Evolutionary conservation across 495 filamentous ascomycete species (phyloP), one percentile per base, ranked within the genome.

Genomic region (Trichoderma erinaceum): DNA sequence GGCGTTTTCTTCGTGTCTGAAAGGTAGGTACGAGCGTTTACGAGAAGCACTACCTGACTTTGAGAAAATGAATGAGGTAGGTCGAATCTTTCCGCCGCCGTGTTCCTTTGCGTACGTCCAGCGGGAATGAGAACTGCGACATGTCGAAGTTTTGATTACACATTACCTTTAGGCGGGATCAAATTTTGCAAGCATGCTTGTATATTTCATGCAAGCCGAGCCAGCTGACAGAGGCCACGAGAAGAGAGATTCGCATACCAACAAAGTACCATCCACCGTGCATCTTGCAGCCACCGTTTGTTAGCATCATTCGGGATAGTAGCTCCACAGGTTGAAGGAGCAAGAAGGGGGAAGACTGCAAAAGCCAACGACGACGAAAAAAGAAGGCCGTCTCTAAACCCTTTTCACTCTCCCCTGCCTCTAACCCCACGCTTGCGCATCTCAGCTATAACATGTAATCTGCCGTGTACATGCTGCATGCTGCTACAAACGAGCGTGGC

Each of bases 371-470:
- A 5, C 35, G 8, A 25, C n/a, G 5, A 21, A 1, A 52, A 10
- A 23, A 21, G 4, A 10, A 23, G 4, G n/a, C 48, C 48, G 25
- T 52, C 18, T 52, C 48, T 52, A 5, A 52, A 52, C 48, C 48
- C 48, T 52, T 52, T 52, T 52, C 48, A 52, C 18, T 23, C 48
- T 52, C 48, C 48, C 48, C 48, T 52, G 48, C 48, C 25, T 52
- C n/a, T 23, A 10, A 18, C 48, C 48, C 48, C 48, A 52, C 48
- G 48, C 48, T 23, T 5, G 48, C 48, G 48, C 48, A 52, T 52
- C 48, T n/a, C 18, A 52, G 48, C 21, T 52, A n/a, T 29, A 29
- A 29, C 48, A 52, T n/a, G 46, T n/a, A 50, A 50, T 50, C 46
- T 50, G 46, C 46, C n/a, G 46, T n/a, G 16, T 44, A 44, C 43